These are phyloP conservation scores for Aspergillus sergii DNA, from an alignment of 2,329 filamentous ascomycete species.

Conservation along the genomic window DNA sequence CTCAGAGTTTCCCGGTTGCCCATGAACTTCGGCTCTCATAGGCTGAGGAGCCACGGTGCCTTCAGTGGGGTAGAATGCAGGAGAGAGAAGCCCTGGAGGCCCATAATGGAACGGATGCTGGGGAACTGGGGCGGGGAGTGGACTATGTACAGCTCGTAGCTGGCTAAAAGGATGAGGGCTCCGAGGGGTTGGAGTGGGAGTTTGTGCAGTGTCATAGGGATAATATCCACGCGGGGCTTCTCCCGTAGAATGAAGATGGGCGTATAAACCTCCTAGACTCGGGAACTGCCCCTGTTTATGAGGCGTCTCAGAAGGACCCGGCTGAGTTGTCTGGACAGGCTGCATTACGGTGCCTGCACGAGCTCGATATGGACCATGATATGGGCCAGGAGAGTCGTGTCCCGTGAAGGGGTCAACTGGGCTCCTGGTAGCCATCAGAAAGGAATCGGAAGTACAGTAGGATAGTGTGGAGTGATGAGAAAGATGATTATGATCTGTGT, in stretches of 20 bases:
- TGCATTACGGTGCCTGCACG: background rate
- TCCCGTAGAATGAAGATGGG: background rate
- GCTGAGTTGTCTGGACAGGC: background rate
- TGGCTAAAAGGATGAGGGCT: background rate
- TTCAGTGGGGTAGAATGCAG: background rate
- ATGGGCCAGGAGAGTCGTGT: background rate
- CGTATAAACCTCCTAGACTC: background rate
- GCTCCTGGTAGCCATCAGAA: constrained; percentile 6
- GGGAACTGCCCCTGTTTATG: constrained; percentile 4
- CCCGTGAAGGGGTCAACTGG: constrained; percentile 1
- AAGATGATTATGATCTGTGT: background rate
- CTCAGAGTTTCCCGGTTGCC: background rate
- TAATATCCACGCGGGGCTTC: background rate
- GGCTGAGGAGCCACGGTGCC: constrained; percentile 1
- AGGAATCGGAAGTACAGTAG: background rate
- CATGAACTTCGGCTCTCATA: constrained; percentile 5
- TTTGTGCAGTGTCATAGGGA: constrained; percentile 1
- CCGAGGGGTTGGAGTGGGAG: constrained; percentile 2
- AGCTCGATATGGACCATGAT: background rate
- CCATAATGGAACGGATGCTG: background rate
- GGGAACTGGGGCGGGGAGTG: constrained; percentile 1
- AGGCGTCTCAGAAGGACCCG: background rate
- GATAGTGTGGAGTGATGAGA: background rate
- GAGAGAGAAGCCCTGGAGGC: background rate
- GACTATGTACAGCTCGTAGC: background rate